These are phyloP conservation scores for Phytophthora ramorum DNA, from an alignment of 352 stramenopile species.

Conservation along the genomic window DNA sequence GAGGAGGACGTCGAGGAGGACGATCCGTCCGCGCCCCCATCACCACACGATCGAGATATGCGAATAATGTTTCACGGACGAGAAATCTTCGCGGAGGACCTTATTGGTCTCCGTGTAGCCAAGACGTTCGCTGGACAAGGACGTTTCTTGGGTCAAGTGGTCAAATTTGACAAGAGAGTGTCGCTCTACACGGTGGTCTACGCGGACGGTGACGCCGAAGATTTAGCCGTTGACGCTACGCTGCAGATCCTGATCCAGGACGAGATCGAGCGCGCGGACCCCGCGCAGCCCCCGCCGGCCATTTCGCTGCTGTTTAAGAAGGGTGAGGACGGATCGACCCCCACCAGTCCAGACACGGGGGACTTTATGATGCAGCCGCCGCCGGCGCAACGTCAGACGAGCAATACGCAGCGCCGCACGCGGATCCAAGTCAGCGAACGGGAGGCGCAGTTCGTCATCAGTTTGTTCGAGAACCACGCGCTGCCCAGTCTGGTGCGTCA, in stretches of 20 bases:
- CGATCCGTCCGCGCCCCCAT: constrained; percentile 26
- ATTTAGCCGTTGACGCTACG: constrained; percentile 77
- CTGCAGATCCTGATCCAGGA: constrained; percentile 88
- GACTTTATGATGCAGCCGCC: constrained; percentile 35
- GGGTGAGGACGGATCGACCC: constrained; percentile 15
- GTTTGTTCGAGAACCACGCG: constrained; percentile 85
- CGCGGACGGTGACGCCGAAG: constrained; percentile 81
- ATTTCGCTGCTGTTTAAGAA: constrained; percentile 45
- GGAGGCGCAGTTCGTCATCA: constrained; percentile 77
- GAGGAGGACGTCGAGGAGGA: constrained; percentile 31
- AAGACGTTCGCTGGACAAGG: constrained; percentile 85
- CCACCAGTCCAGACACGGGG: constrained; percentile 29
- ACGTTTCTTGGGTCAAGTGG: constrained; percentile 86
- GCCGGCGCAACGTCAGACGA: constrained; percentile 1
- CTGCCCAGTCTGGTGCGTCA: constrained; percentile 66
- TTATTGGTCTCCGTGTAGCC: constrained; percentile 83
- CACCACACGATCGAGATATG: constrained; percentile 49
- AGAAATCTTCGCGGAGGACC: constrained; percentile 74
- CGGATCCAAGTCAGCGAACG: constrained; percentile 71
- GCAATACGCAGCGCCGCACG: constrained; percentile 11
- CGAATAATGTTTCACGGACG: constrained; percentile 79
- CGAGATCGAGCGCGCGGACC: constrained; percentile 83
- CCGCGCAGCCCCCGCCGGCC: constrained; percentile 48
- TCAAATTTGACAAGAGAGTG: constrained; percentile 83
- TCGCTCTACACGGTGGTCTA: constrained; percentile 86